phyloP scores from a whole-genome alignment of 2,329 filamentous ascomycete species.

The Endothia cerciana region DNA sequence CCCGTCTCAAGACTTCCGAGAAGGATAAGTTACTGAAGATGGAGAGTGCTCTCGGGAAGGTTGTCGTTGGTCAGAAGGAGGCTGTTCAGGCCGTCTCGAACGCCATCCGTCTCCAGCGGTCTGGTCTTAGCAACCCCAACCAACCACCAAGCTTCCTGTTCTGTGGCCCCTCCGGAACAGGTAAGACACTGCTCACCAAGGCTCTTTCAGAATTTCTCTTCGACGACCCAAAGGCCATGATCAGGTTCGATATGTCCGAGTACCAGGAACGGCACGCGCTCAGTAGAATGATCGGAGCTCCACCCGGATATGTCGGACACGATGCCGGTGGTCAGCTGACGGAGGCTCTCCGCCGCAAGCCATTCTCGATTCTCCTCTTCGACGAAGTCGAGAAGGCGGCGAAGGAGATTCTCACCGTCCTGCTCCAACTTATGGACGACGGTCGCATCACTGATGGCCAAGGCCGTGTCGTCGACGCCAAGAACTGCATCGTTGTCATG shows the following conservation, averaged over 20 bases:
- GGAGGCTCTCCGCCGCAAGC: conserved; percentile 88
- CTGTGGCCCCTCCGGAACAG: conserved; percentile 96
- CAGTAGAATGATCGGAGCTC: conserved; percentile 96
- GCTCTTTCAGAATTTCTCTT: conserved; percentile 97
- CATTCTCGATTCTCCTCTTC: conserved; percentile 97
- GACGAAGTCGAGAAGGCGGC: conserved; percentile 99
- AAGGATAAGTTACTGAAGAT: conserved; percentile 99
- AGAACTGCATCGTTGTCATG: conserved; percentile 99
- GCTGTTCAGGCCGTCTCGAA: conserved; percentile 93
- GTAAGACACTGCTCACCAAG: conserved; percentile 97
- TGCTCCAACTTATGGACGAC: conserved; percentile 99
- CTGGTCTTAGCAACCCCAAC: conserved; percentile 92
- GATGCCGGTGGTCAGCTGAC: conserved; percentile 95
- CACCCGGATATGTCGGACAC: conserved; percentile 95
- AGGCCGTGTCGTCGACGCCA: conserved; percentile 90
- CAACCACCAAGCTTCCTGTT: conserved; percentile 98
- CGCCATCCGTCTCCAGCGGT: conserved; percentile 92
- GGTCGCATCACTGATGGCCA: conserved; percentile 98
- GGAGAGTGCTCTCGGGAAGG: conserved; percentile 81
- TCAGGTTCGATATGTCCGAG: conserved; percentile 99
- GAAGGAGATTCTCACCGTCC: conserved; percentile 94
- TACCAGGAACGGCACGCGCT: conserved; percentile 97
- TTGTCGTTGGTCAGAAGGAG: conserved; percentile 93
- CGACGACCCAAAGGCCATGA: conserved; percentile 96
- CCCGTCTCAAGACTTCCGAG: conserved; percentile 88